Base-by-base conservation (phyloP, 1,284 basidiomycete genomes). In the Vanrija sp. region DNA sequence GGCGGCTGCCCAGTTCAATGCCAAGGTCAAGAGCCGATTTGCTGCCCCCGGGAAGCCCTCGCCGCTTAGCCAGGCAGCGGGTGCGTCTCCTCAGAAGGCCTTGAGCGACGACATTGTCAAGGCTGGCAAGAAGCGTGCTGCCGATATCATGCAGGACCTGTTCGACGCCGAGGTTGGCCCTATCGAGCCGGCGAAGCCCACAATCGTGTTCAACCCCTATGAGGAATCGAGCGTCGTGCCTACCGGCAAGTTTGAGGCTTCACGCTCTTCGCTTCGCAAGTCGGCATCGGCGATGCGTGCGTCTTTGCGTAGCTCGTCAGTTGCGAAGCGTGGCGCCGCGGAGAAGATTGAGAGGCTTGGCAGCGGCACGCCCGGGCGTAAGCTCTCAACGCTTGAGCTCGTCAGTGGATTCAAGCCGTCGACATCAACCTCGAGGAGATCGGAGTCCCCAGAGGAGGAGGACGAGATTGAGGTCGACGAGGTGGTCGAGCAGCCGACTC, bases 201-300 rank as follows among this genome's bases (percentile, higher is more conserved):
- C 60, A 25, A 57, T 71, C 16, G 61, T 70, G 23, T 61, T 70
- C 59, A 74, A 72, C 53, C 67, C 70, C 6, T 74, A 74, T 51
- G 68, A 74, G 43, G 45, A 54, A 10, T 49, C 47, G 3, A 39
- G 39, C 25, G 39, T 7, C 12, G 41, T 31, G 9, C 49, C 55
- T 3, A 36, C 41, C 20, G 55, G 50, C 20, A 52, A 49, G 47
- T 31, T 48, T 9, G 36, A 36, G 3, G 24, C 51, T 6, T 24
- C 42, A 15, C 42, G 41, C 24, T 51, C 54, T 2, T 43, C 45
- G 3, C 23, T 57, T 8, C 56, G 56, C 37, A 43, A 48, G 36
- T 51, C 54, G 45, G 39, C 54, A 5, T 44, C 45, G 31, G 16
- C 22, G 27, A 47, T 41, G 41, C 39, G 38, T 14, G 19, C 38